Percentiles rank a stretch among this genome's conserved stretches.
Evolutionary conservation across 2,329 filamentous ascomycete species (phyloP).

Genomic region (Cyanodermella asteris): DNA sequence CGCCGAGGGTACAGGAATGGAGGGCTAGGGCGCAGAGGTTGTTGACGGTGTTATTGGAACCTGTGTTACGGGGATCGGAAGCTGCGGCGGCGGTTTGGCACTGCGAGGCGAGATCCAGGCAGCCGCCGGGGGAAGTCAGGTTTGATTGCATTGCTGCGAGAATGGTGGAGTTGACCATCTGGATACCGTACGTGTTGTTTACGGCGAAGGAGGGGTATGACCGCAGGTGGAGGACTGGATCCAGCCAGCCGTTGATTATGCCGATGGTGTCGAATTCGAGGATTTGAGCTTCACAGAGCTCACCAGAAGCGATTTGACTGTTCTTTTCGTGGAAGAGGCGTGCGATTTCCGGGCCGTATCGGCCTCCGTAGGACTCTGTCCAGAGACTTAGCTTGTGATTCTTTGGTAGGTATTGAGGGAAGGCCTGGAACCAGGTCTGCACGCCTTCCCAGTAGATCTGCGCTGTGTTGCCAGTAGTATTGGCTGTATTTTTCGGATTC

Average conservation of each 20-base stretch:
- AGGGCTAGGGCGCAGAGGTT: constrained; percentile 14
- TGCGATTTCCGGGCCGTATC: constrained; percentile 46
- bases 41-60: constrained; percentile 17
- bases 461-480: constrained; percentile 35
- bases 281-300: constrained; percentile 26
- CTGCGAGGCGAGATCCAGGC: constrained; percentile 27
- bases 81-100: constrained; percentile 26
- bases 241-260: constrained; percentile 51
- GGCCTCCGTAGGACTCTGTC: constrained; percentile 48
- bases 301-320: constrained; percentile 27
- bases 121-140: constrained; percentile 29
- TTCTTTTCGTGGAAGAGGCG: constrained; percentile 40
- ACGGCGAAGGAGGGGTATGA: constrained; percentile 20
- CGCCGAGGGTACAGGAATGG: constrained; percentile 13
- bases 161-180: constrained; percentile 31
- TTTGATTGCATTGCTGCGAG: constrained; percentile 24
- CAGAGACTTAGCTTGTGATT: constrained; percentile 28
- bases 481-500: constrained; percentile 26
- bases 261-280: constrained; percentile 40
- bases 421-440: constrained; percentile 31
- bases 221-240: constrained; percentile 33
- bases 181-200: constrained; percentile 35
- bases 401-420: constrained; percentile 35
- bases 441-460: constrained; percentile 42
- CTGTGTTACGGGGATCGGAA: constrained; percentile 21